Evolutionary conservation across 371 early-diverging fungal genomes (phyloP), one percentile per base, ranked within the genome.

Genomic region (Syncephalis plumigaleata): DNA sequence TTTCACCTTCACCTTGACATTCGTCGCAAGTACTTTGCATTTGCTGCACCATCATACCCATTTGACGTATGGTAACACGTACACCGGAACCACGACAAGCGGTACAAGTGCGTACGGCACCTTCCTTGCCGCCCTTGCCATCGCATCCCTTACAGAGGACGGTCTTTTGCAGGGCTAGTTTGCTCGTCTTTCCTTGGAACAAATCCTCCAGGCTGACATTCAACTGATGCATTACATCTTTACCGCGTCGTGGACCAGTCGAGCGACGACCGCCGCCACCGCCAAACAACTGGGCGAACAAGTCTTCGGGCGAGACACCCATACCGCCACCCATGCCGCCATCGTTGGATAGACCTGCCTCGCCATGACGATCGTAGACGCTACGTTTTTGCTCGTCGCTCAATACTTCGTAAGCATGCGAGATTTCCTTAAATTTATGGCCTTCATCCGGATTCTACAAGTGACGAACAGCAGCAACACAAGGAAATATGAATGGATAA

Each of bases 11-110:
- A 46, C 91, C 96, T 43, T 73, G 70, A 67, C 91, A 92, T 42
- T 73, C 79, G 16, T 71, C 70, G 70, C 94, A 93, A 26, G 86
- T 77, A 63, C 86, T 84, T 65, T 93, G 96, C 64, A 93, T 79
- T 70, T 92, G 96, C 71, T 95, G 96, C 45, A 92, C 77, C 87
- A 92, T 91, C 45, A 92, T 91, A 26, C 96, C 98, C 48, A 97
- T 70, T 65, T 94, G 94, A 39, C 93, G 73, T 58, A 91, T 73
- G 27, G 80, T 78, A 22, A 92, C 61, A 56, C 77, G 78, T 52
- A 91, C 70, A 53, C 98, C 98, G 49, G 82, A 80, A 31, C 98
- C 98, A 38, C 79, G 65, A 68, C 98, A 98, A 20, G 69, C 67
- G 22, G 56, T 42, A 64, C 98, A 98, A 45, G 73, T 71, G 51